Evolutionary conservation across 371 early-diverging fungal species (phyloP), one percentile per base, ranked within the genome.

Genomic region (Apophysomyces elegans): DNA sequence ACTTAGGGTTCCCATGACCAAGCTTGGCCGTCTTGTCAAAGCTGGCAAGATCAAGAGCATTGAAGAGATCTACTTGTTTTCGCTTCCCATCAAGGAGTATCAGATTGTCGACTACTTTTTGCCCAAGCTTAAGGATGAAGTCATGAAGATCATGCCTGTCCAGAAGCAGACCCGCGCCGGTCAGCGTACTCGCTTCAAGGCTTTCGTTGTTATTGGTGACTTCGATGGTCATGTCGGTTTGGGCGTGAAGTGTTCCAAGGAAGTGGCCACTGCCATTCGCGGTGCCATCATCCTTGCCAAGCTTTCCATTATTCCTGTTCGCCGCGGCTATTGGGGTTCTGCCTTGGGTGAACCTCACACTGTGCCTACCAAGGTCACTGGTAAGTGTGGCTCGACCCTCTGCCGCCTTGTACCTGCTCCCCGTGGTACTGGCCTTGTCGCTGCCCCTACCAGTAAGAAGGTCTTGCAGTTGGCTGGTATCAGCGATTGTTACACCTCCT

Each of bases 131-230:
- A 97, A 96, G 93, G 99, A 99, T 78, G 97, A 99, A 85, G 97
- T 99, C 72, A 97, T 99, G 93, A 96, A 97, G 90, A 96, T 99
- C 81, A 99, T 97, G 90, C 98, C 99, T 72, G 99, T 99, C 77
- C 99, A 99, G 90, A 99, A 99, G 93, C 99, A 99, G 88, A 99
- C 99, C 76, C 95, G 96, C 83, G 99, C 99, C 72, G 99, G 99
- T 89, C 99, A 99, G 89, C 95, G 99, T 79, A 99, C 99, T 74
- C 95, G 98, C 75, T 99, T 99, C 92, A 99, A 99, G 93, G 99
- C 97, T 75, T 97, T 98, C 78, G 99, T 99, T 66, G 94, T 96
- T 87, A 95, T 99, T 78, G 99, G 99, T 86, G 99, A 99, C 89
- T 87, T 84, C 61, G 88, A 96, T 77, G 98, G 99, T 69, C 98